These are phyloP conservation scores for Caryopteris hybrid DNA, from an alignment of 305 asterid species.

Conservation along the genomic window DNA sequence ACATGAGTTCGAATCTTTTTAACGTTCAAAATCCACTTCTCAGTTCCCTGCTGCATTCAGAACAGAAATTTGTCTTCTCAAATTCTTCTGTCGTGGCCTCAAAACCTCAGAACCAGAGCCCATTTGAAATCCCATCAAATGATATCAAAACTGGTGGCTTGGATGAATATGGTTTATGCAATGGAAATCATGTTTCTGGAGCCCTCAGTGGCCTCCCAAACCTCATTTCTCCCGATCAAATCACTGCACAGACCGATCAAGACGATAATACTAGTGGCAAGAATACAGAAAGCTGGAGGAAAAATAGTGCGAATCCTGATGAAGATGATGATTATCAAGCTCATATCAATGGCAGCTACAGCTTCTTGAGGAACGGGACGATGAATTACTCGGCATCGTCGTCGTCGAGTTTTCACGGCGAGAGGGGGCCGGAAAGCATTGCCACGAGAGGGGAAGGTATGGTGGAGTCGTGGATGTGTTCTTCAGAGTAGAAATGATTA, in stretches of 20 bases:
- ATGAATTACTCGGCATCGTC: no score
- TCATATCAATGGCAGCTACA: conserved; percentile 18
- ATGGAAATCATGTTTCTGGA: conserved; percentile 2
- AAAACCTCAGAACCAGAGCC: conserved; percentile 15
- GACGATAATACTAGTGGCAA: no score
- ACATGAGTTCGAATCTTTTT: conserved; percentile 28
- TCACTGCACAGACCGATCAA: conserved; percentile 10
- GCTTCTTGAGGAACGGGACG: no score
- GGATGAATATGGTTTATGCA: conserved; percentile 22
- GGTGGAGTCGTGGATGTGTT: conserved; percentile 69
- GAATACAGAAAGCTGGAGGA: conserved; percentile 15
- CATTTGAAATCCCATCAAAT: conserved; percentile 17
- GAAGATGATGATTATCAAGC: conserved; percentile 9
- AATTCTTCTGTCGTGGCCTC: conserved; percentile 7
- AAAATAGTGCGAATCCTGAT: neutral
- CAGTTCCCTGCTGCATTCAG: conserved; percentile 33
- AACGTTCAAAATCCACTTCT: conserved; percentile 24
- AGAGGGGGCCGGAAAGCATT: conserved; percentile 34
- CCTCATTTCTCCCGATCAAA: conserved; percentile 47
- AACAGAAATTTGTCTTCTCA: conserved; percentile 29
- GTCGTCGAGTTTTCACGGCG: no score
- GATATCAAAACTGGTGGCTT: conserved; percentile 20
- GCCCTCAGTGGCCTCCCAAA: conserved; percentile 40
- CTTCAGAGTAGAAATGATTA: conserved; percentile 58
- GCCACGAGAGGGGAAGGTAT: conserved; percentile 53